Evolutionary conservation across 1,139 yeast species (phyloP).

Genomic region (Blastobotrys buckinghamii): DNA sequence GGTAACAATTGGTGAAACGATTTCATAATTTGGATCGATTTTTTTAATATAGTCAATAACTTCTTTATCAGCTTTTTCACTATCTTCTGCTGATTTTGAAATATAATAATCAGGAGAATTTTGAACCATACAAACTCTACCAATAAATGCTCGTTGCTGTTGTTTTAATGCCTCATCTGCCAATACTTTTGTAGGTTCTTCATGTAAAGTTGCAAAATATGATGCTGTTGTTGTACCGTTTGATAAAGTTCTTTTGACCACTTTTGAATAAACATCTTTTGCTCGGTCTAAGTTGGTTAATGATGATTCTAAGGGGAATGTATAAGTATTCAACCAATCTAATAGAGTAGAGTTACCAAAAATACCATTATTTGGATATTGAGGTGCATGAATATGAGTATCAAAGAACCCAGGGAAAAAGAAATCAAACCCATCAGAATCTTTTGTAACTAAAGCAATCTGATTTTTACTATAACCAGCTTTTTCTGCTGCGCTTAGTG

Average conservation of each 20-base stretch:
- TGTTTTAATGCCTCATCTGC: constrained; percentile 60
- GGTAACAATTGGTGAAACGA: constrained; percentile 68
- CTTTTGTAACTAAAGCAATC: constrained; percentile 8
- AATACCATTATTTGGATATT: constrained; percentile 89
- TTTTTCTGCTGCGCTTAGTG: constrained; percentile 18
- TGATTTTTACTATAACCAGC: constrained; percentile 17
- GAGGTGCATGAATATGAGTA: constrained; percentile 95
- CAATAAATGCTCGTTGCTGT: constrained; percentile 88
- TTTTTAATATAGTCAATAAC: constrained; percentile 52
- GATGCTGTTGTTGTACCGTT: constrained; percentile 91
- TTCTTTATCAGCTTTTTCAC: constrained; percentile 50
- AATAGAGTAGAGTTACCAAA: constrained; percentile 80
- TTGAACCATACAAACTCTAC: constrained; percentile 88
- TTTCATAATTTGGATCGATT: constrained; percentile 46
- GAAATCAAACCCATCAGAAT: constrained; percentile 36
- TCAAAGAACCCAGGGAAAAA: constrained; percentile 91
- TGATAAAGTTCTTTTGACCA: constrained; percentile 58
- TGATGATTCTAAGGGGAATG: constrained; percentile 79
- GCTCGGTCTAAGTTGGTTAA: constrained; percentile 51
- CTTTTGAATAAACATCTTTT: constrained; percentile 51
- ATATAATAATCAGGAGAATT: constrained; percentile 63
- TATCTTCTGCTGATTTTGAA: constrained; percentile 52
- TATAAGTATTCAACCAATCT: constrained; percentile 82
- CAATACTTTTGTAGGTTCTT: constrained; percentile 64
- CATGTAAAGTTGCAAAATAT: constrained; percentile 84